Evolutionary conservation across 164 flowering plant genomes (phyloP).

Genomic region (Buxus sempervirens): DNA sequence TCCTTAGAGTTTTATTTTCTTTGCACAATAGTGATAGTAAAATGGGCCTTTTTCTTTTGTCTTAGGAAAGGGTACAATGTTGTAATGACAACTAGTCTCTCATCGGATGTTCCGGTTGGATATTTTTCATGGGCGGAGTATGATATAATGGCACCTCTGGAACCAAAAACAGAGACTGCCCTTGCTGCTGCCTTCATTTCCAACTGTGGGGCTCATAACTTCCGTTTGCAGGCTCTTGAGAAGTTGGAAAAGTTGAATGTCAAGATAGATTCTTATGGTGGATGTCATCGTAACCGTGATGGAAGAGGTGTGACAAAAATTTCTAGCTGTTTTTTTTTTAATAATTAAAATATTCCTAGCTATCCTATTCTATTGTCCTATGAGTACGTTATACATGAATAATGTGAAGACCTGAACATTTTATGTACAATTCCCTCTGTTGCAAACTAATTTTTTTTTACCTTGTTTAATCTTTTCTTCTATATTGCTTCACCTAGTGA

Average conservation of each 20-base stretch:
- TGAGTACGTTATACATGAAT: no score
- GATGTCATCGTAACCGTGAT: constrained; percentile 83
- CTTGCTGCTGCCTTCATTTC: constrained; percentile 98
- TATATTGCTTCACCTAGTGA: no score
- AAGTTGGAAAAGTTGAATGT: constrained; percentile 57
- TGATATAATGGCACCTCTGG: constrained; percentile 92
- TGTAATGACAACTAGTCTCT: constrained; percentile 96
- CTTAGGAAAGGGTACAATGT: constrained; percentile 69
- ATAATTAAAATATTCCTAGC: not conserved
- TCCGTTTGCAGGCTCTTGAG: constrained; percentile 87
- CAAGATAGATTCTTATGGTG: constrained; percentile 89
- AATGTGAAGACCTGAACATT: no score
- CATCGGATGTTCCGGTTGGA: constrained; percentile 99
- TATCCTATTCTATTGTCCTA: no score
- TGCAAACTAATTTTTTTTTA: no score
- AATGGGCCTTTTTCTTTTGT: constrained; percentile 7
- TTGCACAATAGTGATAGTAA: not conserved
- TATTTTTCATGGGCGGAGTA: constrained; percentile 99
- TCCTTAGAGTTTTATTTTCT: not conserved
- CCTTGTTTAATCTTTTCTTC: no score
- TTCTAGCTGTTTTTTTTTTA: not conserved
- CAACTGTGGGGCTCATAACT: constrained; percentile 87
- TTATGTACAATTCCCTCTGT: no score
- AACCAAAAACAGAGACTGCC: constrained; percentile 81
- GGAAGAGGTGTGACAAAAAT: constrained; percentile 53